Conservation (phyloP, 2,329 filamentous ascomycete genomes). For the Colletotrichum sp. region DNA sequence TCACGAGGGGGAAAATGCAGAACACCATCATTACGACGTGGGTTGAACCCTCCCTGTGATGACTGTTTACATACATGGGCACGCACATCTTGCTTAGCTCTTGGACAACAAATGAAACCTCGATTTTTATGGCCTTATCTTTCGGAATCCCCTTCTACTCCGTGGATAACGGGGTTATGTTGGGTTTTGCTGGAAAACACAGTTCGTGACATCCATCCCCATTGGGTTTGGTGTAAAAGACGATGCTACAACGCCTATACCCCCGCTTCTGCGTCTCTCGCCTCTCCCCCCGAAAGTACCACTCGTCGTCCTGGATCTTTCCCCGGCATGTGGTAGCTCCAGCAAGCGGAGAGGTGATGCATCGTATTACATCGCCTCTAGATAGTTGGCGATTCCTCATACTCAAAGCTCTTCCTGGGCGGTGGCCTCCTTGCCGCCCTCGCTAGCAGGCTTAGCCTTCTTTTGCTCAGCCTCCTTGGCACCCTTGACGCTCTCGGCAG, state of each 20-base stretch:
- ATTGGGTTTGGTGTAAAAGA: background rate
- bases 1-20: background rate
- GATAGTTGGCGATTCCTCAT: background rate
- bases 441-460: conserved; percentile 67
- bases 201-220: background rate
- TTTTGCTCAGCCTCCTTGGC: conserved; percentile 61
- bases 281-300: background rate
- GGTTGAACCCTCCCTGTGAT: background rate
- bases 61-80: background rate
- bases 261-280: background rate
- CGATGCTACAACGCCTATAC: background rate
- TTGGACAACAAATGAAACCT: background rate
- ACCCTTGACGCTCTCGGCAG: conserved; percentile 59
- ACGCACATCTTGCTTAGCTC: background rate
- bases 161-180: background rate
- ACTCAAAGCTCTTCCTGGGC: conserved; percentile 41
- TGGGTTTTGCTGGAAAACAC: background rate
- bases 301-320: background rate
- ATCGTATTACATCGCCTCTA: background rate
- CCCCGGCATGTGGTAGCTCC: background rate
- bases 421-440: conserved; percentile 62
- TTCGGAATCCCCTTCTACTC: background rate
- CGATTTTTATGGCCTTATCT: background rate
- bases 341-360: background rate
- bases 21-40: background rate